Conservation (phyloP, 345 rosid genomes). For the Kandelia obovata region DNA sequence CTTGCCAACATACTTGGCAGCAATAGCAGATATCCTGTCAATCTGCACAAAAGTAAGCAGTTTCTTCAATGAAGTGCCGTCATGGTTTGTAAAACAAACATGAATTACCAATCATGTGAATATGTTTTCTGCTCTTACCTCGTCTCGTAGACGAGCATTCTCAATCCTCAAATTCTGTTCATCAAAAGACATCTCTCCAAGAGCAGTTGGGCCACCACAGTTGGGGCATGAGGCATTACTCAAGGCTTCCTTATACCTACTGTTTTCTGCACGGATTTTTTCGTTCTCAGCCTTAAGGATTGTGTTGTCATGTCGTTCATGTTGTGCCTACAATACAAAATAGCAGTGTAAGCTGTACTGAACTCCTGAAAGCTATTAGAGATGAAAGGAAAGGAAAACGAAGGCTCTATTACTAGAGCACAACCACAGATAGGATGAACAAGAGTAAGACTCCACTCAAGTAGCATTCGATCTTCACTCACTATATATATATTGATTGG, state of each 20-base stretch:
- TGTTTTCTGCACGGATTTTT: constrained; percentile 76
- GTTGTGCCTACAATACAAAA: constrained; percentile 55
- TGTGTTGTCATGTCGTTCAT: constrained; percentile 76
- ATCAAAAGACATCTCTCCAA: constrained; percentile 92
- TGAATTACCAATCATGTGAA: not conserved
- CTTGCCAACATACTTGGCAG: constrained; percentile 77
- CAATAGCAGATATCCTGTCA: constrained; percentile 77
- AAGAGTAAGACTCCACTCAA: too few species aligned
- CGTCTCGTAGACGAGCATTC: constrained; percentile 79
- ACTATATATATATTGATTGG: too few species aligned
- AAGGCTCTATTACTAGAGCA: too few species aligned
- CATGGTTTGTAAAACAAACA: too few species aligned
- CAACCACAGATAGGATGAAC: too few species aligned
- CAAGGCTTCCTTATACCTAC: constrained; percentile 72
- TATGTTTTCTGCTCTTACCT: constrained; percentile 38
- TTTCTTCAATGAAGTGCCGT: not conserved
- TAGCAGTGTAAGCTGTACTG: not conserved
- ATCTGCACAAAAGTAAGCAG: constrained; percentile 36
- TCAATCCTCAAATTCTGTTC: constrained; percentile 91
- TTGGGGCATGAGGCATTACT: constrained; percentile 66
- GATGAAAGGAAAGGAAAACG: not conserved
- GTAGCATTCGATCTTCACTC: too few species aligned
- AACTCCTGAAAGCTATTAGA: not conserved
- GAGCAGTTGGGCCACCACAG: constrained; percentile 82
- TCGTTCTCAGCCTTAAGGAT: constrained; percentile 78